Base-by-base conservation (phyloP, 1,284 basidiomycete genomes). In the Austroboletus novae-zelandiae region DNA sequence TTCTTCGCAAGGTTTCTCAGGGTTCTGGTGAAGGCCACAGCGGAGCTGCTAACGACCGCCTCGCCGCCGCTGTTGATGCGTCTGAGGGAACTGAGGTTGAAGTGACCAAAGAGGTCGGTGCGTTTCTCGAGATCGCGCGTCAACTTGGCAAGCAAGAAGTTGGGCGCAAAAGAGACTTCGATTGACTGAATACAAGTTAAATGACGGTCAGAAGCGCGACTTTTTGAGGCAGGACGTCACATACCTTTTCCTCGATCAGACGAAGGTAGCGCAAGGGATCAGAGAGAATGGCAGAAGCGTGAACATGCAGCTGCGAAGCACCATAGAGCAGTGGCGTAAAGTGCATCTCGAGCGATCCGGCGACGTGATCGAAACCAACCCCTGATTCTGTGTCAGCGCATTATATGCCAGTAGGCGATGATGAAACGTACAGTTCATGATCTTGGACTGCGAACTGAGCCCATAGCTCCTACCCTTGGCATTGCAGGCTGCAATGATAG, bases 71-170 rank as follows among this genome's bases (percentile, higher is more conserved):
- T 69, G 56, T 69, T 65, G 7, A 65, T 29, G 27, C 54, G 58
- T 32, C 29, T 54, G 17, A 68, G 53, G 9, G 58, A 68, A n/a
- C 56, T 43, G 37, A 45, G 62, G 54, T 52, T 18, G 25, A 65
- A 61, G 29, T 45, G 48, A 15, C 64, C 57, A 8, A 57, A 55
- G 7, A 69, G 53, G 27, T 65, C 65, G 1, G 10, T 47, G 31
- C 57, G 57, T 14, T 57, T 56, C 20, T 57, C 58, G 15, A 67
- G 53, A 42, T 74, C 71, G 7, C 68, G 67, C 11, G 65, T 62
- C 4, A 76, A 59, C 25, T 73, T 71, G 0, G 73, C 66, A 7
- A 76, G 56, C 43, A 75, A 62, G 51, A 75, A 76, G 62, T 76
- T 76, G n/a, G 74, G 74, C 29, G 70, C 71, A 47, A 76, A 76